phyloP scores from a whole-genome alignment of 768 basidiomycete species.

The Termitomyces sp. region DNA sequence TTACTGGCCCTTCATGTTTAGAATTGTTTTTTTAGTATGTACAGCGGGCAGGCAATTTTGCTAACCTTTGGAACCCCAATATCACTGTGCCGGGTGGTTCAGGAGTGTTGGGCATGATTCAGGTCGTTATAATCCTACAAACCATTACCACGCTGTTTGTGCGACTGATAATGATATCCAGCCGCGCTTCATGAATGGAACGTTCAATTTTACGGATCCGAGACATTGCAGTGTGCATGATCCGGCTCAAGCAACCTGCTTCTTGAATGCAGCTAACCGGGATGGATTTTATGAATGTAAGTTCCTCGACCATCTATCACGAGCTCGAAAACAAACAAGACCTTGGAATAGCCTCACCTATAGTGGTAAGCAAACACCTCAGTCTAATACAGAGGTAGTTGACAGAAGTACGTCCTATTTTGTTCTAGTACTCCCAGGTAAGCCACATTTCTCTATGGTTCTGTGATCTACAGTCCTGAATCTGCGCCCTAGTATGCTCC shows the following conservation, averaged over 20 bases:
- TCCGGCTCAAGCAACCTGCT: conserved; percentile 51
- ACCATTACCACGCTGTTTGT: background rate
- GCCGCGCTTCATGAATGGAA: conserved; percentile 51
- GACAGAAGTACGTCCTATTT: background rate
- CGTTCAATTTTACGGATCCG: conserved; percentile 60
- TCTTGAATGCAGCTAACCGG: conserved; percentile 45
- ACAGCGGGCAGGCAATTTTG: conserved; percentile 48
- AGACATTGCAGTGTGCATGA: conserved; percentile 63
- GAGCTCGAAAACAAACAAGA: background rate
- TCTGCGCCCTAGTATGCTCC: conserved; percentile 46
- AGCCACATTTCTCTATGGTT: background rate
- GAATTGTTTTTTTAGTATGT: conserved; percentile 35
- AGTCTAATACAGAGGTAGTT: background rate
- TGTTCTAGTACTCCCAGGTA: conserved; percentile 47
- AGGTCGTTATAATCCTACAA: conserved; percentile 28
- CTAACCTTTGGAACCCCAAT: conserved; percentile 56
- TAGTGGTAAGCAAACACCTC: conserved; percentile 35
- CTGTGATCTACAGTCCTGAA: background rate
- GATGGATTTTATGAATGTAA: conserved; percentile 62
- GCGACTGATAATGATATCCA: conserved; percentile 13
- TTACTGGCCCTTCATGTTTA: background rate
- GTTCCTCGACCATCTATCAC: background rate
- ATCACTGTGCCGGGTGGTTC: conserved; percentile 43
- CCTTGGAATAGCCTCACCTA: conserved; percentile 35
- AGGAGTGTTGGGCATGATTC: conserved; percentile 52